Conservation (phyloP, 2,329 filamentous ascomycete species). For the Ophiostoma montium region DNA sequence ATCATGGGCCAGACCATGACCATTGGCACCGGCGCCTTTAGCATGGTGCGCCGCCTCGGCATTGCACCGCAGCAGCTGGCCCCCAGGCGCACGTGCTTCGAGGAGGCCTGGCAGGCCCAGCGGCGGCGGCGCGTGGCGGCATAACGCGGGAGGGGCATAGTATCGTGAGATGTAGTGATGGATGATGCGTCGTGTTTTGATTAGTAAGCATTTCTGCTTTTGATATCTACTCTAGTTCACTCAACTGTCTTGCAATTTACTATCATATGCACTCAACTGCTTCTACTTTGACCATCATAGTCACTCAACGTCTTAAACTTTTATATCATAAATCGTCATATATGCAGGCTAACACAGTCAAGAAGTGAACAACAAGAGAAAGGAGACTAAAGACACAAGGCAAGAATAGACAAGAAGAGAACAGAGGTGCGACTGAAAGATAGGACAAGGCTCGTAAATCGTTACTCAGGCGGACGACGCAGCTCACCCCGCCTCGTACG, state of each 20-base stretch:
- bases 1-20: conserved; percentile 95
- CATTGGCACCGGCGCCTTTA: conserved; percentile 82
- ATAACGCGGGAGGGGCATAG: too few species aligned
- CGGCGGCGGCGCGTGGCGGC: neutral
- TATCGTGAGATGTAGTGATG: too few species aligned
- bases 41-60: conserved; percentile 67
- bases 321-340: neutral
- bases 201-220: too few species aligned
- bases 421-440: neutral
- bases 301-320: too few species aligned
- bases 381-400: neutral
- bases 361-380: conserved; percentile 4
- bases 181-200: too few species aligned
- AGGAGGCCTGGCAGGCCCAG: conserved; percentile 44
- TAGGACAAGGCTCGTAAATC: neutral
- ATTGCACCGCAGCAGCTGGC: conserved; percentile 45
- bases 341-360: neutral
- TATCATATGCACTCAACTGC: too few species aligned
- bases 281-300: too few species aligned
- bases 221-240: too few species aligned
- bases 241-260: too few species aligned
- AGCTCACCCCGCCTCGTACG: conserved; percentile 33
- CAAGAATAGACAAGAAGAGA: neutral
- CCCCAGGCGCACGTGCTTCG: conserved; percentile 52
- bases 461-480: neutral